These are phyloP conservation scores for Fonticula alba DNA, from an alignment of 78 protist species.

Conservation along the genomic window DNA sequence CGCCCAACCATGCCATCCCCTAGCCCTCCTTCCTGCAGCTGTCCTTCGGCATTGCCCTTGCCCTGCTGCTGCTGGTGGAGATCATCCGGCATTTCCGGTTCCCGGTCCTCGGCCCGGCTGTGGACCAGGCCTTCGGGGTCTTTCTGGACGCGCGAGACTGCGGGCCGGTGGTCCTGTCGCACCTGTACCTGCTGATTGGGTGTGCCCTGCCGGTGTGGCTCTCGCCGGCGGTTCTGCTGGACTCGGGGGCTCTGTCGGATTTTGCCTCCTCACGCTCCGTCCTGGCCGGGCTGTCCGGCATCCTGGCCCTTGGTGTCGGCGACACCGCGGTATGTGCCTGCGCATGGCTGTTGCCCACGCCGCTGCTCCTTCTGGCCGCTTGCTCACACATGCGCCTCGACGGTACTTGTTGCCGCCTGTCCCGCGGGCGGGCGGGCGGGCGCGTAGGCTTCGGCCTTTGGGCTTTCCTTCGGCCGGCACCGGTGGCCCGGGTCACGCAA, in stretches of 20 bases:
- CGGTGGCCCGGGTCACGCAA: slow-evolving; percentile 34
- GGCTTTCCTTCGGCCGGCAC: slow-evolving; percentile 22
- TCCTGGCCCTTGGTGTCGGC: slow-evolving; percentile 23
- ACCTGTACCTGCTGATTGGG: slow-evolving; percentile 42
- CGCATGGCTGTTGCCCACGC: neutral
- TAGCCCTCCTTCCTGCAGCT: slow-evolving; percentile 1
- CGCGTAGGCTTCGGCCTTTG: slow-evolving; percentile 37
- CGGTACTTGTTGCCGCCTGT: neutral
- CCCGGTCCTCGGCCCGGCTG: neutral
- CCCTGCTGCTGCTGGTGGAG: slow-evolving; percentile 27
- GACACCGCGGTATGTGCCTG: slow-evolving; percentile 4
- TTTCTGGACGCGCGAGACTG: slow-evolving; percentile 37
- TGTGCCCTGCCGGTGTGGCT: slow-evolving; percentile 42
- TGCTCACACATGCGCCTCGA: neutral
- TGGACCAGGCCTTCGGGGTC: slow-evolving; percentile 8
- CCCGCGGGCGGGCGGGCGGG: neutral
- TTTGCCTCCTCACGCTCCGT: neutral
- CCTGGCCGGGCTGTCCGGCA: slow-evolving; percentile 1
- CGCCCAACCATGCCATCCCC: too few relatives aligned
- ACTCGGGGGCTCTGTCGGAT: too few relatives aligned
- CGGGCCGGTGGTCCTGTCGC: slow-evolving; percentile 39
- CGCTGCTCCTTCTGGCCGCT: neutral
- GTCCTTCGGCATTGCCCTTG: slow-evolving; percentile 21
- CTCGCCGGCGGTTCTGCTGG: neutral
- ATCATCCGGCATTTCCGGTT: slow-evolving; percentile 24